phyloP scores from a whole-genome alignment of 2,329 filamentous ascomycete species.

The Colletotrichum sp. region DNA sequence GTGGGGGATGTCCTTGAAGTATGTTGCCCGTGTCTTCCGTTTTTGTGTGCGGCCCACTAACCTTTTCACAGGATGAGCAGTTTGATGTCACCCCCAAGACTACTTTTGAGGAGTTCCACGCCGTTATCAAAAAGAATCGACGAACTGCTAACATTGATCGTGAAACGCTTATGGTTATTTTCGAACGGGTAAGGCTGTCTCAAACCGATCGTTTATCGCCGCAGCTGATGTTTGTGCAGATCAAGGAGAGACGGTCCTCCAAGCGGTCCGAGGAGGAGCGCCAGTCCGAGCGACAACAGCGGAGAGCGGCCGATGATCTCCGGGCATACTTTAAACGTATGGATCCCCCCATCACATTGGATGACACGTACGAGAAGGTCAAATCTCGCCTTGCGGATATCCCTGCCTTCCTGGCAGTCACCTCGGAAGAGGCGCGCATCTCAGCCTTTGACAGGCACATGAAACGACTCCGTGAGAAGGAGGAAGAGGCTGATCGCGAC shows the following conservation, averaged over 20 bases:
- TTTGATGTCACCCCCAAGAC: slow-evolving; percentile 90
- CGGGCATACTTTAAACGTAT: slow-evolving; percentile 88
- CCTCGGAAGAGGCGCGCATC: slow-evolving; percentile 81
- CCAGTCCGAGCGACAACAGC: slow-evolving; percentile 83
- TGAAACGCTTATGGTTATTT: slow-evolving; percentile 81
- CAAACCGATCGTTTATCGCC: not conserved
- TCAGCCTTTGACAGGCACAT: slow-evolving; percentile 92
- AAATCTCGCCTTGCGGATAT: slow-evolving; percentile 78
- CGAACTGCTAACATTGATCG: slow-evolving; percentile 87
- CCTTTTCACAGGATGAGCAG: slow-evolving; percentile 73
- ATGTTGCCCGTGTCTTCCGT: slow-evolving; percentile 39
- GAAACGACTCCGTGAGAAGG: slow-evolving; percentile 87
- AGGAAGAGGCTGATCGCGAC: slow-evolving; percentile 79
- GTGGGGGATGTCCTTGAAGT: slow-evolving; percentile 90
- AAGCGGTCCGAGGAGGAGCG: slow-evolving; percentile 86
- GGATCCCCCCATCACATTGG: slow-evolving; percentile 78
- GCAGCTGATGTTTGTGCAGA: slow-evolving; percentile 43
- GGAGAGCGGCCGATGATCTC: slow-evolving; percentile 82
- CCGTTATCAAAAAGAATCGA: slow-evolving; percentile 82
- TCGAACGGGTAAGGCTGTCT: slow-evolving; percentile 69
- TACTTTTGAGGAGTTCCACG: slow-evolving; percentile 85
- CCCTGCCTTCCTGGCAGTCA: slow-evolving; percentile 83
- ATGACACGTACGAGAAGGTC: slow-evolving; percentile 90
- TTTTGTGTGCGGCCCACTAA: slow-evolving; percentile 37
- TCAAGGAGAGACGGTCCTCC: slow-evolving; percentile 80